phyloP scores from a whole-genome alignment of 1,284 basidiomycete species.

The Cutaneotrichosporon sp. region DNA sequence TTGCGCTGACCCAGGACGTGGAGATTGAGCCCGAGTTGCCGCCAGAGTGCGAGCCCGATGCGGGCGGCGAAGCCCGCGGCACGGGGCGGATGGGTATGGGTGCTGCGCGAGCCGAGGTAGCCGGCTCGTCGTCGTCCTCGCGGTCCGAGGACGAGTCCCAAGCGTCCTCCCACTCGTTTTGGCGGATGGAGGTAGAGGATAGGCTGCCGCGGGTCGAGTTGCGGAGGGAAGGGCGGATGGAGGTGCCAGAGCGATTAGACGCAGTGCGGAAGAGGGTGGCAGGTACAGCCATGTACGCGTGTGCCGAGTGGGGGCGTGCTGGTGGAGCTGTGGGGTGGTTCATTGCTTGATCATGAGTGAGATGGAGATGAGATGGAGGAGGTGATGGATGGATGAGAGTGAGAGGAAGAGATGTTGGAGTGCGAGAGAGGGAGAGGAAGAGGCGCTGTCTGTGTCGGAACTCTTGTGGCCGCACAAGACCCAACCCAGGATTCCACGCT shows the following conservation, averaged over 20 bases:
- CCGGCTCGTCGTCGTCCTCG: conserved; percentile 55
- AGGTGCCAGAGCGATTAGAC: neutral
- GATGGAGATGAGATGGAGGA: neutral
- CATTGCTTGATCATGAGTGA: conserved; percentile 15
- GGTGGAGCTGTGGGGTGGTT: conserved; percentile 34
- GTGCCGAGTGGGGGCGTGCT: conserved; percentile 49
- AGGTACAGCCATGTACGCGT: conserved; percentile 39
- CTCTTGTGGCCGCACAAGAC: neutral
- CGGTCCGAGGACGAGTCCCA: conserved; percentile 87
- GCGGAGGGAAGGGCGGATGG: neutral
- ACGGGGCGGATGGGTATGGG: conserved; percentile 21
- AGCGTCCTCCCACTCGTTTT: conserved; percentile 72
- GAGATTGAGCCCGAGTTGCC: conserved; percentile 24
- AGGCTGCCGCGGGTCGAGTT: conserved; percentile 55
- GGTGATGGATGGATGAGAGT: neutral
- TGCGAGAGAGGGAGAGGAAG: neutral
- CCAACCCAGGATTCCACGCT: neutral
- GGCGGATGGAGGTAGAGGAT: neutral
- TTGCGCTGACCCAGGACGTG: conserved; percentile 40
- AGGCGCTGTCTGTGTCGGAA: too few species aligned
- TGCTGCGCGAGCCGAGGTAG: conserved; percentile 8
- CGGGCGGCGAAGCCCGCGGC: neutral
- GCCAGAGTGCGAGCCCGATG: neutral
- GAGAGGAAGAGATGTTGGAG: neutral
- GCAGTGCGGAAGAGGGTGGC: conserved; percentile 24